These are phyloP conservation scores for Hygrophila difformis DNA, from an alignment of 257 asterid genomes.

Conservation along the genomic window DNA sequence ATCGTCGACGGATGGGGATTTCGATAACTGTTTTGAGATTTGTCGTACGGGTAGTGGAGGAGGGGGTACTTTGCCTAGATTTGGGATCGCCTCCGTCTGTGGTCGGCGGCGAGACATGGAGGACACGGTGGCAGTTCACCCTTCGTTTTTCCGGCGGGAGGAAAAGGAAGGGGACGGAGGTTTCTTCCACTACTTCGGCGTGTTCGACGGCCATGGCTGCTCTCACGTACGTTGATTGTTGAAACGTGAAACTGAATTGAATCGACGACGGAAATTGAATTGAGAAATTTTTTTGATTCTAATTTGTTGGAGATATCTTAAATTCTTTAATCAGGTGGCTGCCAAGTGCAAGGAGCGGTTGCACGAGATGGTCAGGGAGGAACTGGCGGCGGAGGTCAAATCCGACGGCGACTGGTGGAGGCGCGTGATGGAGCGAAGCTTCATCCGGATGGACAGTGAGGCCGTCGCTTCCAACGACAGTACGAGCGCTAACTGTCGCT, in stretches of 20 bases:
- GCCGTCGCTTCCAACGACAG: conserved; percentile 30
- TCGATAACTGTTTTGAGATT: conserved; percentile 19
- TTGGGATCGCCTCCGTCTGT: conserved; percentile 64
- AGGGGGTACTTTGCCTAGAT: conserved; percentile 30
- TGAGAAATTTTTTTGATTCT: background rate
- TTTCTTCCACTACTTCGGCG: conserved; percentile 61
- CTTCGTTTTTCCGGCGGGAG: conserved; percentile 24
- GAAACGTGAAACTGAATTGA: too few species aligned
- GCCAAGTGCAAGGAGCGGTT: conserved; percentile 69
- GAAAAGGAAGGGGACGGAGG: too few species aligned
- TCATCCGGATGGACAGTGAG: conserved; percentile 62
- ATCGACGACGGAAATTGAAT: too few species aligned
- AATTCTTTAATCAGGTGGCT: conserved; percentile 65
- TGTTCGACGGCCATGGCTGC: conserved; percentile 94
- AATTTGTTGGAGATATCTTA: background rate
- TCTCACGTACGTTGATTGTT: conserved; percentile 80
- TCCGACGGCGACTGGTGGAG: conserved; percentile 36
- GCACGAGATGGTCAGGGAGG: conserved; percentile 73
- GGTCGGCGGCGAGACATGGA: conserved; percentile 94
- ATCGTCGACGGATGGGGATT: conserved; percentile 19
- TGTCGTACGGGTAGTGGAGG: conserved; percentile 5
- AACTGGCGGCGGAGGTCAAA: conserved; percentile 33
- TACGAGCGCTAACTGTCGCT: conserved; percentile 37
- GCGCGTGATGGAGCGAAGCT: conserved; percentile 39
- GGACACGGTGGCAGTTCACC: conserved; percentile 62